Evolutionary conservation across 2,329 filamentous ascomycete species (phyloP).

Genomic region (Fusarium abutilonis): DNA sequence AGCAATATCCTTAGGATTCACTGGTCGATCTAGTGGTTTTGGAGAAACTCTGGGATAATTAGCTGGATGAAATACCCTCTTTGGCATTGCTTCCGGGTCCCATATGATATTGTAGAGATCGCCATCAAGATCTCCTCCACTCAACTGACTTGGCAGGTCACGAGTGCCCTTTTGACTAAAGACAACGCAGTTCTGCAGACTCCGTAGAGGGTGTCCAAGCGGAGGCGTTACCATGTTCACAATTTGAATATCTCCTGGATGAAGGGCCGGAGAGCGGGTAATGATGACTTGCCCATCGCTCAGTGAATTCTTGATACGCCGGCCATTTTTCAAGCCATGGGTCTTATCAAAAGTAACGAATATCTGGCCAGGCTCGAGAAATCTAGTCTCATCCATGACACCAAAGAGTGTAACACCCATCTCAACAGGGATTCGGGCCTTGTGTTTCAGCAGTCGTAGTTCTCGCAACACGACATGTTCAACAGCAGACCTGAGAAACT

Average conservation of each 20-base stretch:
- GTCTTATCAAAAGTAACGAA: slow-evolving; percentile 68
- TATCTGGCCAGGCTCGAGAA: slow-evolving; percentile 72
- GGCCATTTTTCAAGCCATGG: slow-evolving; percentile 25
- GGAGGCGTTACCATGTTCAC: slow-evolving; percentile 71
- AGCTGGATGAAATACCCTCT: slow-evolving; percentile 63
- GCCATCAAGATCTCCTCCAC: slow-evolving; percentile 85
- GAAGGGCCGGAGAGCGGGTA: slow-evolving; percentile 81
- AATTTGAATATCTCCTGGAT: slow-evolving; percentile 82
- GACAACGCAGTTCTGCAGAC: slow-evolving; percentile 77
- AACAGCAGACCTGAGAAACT: slow-evolving; percentile 75
- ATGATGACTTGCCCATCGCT: slow-evolving; percentile 64
- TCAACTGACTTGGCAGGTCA: slow-evolving; percentile 81
- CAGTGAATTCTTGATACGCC: slow-evolving; percentile 46
- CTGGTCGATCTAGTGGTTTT: slow-evolving; percentile 66
- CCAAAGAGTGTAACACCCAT: slow-evolving; percentile 82
- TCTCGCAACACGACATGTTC: slow-evolving; percentile 76
- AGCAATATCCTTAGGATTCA: slow-evolving; percentile 73
- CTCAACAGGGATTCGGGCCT: slow-evolving; percentile 76
- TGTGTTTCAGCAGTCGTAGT: slow-evolving; percentile 80
- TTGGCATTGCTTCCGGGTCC: slow-evolving; percentile 64
- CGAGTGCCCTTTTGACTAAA: slow-evolving; percentile 77
- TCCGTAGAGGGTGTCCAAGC: slow-evolving; percentile 65
- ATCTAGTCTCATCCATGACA: slow-evolving; percentile 82
- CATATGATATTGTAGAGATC: slow-evolving; percentile 85
- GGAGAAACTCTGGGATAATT: slow-evolving; percentile 72